Percentiles rank a stretch among this genome's conserved stretches.
phyloP scores from a whole-genome alignment of 768 basidiomycete genomes.

The Tricholoma flavovirens region DNA sequence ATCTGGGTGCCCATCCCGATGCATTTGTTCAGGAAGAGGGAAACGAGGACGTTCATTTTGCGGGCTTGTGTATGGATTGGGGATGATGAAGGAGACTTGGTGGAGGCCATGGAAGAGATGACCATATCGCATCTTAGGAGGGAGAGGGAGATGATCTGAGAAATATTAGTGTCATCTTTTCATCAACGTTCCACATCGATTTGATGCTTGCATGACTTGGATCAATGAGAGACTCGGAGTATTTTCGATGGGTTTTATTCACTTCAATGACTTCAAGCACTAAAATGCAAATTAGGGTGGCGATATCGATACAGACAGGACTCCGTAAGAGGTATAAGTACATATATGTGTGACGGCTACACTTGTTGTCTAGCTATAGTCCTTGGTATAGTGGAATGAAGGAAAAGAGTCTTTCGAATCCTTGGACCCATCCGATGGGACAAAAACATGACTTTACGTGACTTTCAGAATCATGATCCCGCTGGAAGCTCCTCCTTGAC shows the following conservation, averaged over 20 bases:
- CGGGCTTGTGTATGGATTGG: constrained; percentile 33
- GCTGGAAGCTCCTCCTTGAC: constrained; percentile 5
- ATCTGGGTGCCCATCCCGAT: constrained; percentile 46
- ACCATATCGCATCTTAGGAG: constrained; percentile 39
- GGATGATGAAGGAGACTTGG: constrained; percentile 13
- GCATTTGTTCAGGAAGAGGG: constrained; percentile 39
- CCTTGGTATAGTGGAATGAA: not conserved
- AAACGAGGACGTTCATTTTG: constrained; percentile 38
- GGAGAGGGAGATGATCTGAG: constrained; percentile 30
- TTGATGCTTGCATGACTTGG: no score
- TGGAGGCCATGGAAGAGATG: constrained; percentile 25
- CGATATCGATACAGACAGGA: not conserved
- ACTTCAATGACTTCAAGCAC: no score
- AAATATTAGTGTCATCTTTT: not conserved
- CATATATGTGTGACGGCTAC: not conserved
- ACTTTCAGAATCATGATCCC: not conserved
- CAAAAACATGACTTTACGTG: no score
- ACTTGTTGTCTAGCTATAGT: not conserved
- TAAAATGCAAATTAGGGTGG: not conserved
- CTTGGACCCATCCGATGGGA: not conserved
- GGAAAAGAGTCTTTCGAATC: not conserved
- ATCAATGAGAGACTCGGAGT: no score
- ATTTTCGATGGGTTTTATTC: no score
- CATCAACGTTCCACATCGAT: no score
- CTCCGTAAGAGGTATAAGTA: not conserved